A percentile compares a stretch with the other conserved stretches of the same genome.
These are phyloP conservation scores for Durio zibethinus DNA, from an alignment of 345 rosid species.

Conservation along the genomic window DNA sequence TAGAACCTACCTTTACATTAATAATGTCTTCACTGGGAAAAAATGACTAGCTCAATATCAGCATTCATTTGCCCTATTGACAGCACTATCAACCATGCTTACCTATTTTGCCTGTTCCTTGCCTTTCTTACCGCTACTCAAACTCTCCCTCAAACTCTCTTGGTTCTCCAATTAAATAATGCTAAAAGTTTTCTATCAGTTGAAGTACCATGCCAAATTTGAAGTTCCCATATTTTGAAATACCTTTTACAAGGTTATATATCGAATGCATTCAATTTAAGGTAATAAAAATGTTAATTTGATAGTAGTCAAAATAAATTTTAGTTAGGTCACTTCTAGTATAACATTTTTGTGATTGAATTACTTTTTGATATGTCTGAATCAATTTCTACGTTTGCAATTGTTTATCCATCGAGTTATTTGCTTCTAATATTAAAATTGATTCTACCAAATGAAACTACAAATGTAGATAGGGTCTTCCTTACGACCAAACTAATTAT, in stretches of 20 bases:
- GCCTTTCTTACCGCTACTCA: background rate
- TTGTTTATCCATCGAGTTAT: background rate
- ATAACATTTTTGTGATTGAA: too few species aligned
- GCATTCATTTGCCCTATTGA: background rate
- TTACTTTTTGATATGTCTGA: background rate
- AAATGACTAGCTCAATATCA: too few species aligned
- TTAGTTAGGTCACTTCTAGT: background rate
- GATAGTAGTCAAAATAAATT: background rate
- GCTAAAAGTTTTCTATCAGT: too few species aligned
- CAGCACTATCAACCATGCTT: background rate
- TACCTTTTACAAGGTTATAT: too few species aligned
- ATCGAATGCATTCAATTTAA: background rate
- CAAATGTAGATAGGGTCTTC: background rate
- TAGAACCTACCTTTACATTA: background rate
- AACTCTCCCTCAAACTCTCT: background rate
- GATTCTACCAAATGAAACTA: background rate
- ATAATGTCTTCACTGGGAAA: background rate
- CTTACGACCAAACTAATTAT: background rate
- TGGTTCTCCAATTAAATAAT: background rate
- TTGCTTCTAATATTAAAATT: background rate
- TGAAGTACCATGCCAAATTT: too few species aligned
- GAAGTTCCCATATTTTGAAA: too few species aligned
- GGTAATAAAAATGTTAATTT: background rate
- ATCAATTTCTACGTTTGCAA: background rate
- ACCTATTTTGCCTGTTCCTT: background rate